Evolutionary conservation across 257 asterid genomes (phyloP).

Genomic region (Solanum bukasovii): DNA sequence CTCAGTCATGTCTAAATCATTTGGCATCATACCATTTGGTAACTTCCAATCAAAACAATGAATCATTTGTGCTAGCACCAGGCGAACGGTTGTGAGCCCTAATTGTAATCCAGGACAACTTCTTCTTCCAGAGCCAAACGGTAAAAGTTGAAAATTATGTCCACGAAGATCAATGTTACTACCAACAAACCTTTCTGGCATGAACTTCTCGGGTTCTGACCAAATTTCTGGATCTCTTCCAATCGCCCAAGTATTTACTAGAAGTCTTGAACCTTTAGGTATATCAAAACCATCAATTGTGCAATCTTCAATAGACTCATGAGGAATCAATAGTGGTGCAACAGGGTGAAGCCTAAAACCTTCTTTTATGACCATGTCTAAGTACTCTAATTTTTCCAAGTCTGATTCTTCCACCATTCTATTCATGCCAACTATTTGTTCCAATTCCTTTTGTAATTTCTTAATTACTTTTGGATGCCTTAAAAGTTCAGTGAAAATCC

Average conservation of each 20-base stretch:
- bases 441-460: slow-evolving; percentile 10
- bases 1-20: not conserved
- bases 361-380: slow-evolving; percentile 16
- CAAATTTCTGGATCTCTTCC: slow-evolving; percentile 5
- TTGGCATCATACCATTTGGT: not conserved
- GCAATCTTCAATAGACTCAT: slow-evolving; percentile 14
- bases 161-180: slow-evolving; percentile 6
- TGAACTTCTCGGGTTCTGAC: slow-evolving; percentile 2
- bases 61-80: slow-evolving; percentile 11
- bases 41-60: not conserved
- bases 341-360: slow-evolving; percentile 14
- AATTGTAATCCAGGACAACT: slow-evolving; percentile 3
- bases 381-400: slow-evolving; percentile 3
- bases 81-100: not conserved
- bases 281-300: slow-evolving; percentile 6
- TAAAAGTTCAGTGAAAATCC: slow-evolving; percentile 5
- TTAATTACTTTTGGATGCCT: not conserved
- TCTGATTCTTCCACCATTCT: slow-evolving; percentile 7
- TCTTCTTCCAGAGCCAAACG: not conserved
- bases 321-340: slow-evolving; percentile 12
- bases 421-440: slow-evolving; percentile 9
- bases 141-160: not conserved
- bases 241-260: slow-evolving; percentile 6
- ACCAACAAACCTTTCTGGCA: slow-evolving; percentile 1
- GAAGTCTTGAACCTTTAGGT: slow-evolving; percentile 1